These are phyloP conservation scores for Saururus chinensis DNA, from an alignment of 164 flowering plant genomes.

Conservation along the genomic window DNA sequence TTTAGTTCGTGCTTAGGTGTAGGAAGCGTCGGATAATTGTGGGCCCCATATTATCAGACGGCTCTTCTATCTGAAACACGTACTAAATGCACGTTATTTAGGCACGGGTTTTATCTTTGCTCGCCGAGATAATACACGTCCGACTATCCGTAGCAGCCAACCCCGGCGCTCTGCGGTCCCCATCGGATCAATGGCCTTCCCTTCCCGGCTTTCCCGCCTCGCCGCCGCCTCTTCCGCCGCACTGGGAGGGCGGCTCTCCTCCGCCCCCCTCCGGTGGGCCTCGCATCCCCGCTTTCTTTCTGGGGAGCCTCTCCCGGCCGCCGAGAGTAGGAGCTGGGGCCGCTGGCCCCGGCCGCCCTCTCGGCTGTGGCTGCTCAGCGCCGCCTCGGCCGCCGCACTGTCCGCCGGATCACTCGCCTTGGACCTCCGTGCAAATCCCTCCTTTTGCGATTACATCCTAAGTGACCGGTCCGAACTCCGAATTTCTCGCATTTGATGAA, in stretches of 20 bases:
- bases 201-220: background rate
- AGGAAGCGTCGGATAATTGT: no score
- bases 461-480: slow-evolving; percentile 18
- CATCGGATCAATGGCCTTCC: background rate
- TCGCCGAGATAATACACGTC: no score
- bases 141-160: no score
- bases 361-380: background rate
- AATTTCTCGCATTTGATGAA: background rate
- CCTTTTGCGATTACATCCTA: slow-evolving; percentile 30
- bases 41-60: no score
- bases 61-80: no score
- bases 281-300: background rate
- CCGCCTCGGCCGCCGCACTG: slow-evolving; percentile 21
- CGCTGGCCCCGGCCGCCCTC: background rate
- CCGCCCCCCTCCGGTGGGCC: background rate
- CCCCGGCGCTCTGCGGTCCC: no score
- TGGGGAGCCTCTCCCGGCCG: no score
- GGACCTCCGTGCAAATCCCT: slow-evolving; percentile 15
- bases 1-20: no score
- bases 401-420: slow-evolving; percentile 39
- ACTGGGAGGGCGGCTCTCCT: background rate
- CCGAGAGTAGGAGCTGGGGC: background rate
- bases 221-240: background rate
- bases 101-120: no score
- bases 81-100: no score